Conservation (phyloP, 2,329 filamentous ascomycete genomes). For the Hymenoscyphus scutula region DNA sequence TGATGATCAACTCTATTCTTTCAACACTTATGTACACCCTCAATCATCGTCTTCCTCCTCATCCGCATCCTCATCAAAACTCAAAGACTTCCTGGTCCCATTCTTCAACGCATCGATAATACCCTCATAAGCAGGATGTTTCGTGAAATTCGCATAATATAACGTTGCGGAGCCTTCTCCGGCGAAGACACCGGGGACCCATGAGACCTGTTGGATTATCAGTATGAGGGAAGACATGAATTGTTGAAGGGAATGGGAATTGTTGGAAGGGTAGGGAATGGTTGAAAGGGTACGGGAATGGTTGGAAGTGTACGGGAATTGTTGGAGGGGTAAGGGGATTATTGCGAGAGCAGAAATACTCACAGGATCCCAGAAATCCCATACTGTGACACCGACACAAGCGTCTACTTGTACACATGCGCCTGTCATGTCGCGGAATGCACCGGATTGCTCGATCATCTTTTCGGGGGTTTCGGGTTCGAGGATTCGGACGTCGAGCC, state of each 20-base stretch:
- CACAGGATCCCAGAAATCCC: conserved; percentile 38
- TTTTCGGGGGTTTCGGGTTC: conserved; percentile 42
- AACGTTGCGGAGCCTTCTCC: conserved; percentile 23
- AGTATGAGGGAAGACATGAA: too few species aligned
- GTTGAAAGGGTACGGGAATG: background rate
- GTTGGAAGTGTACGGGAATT: background rate
- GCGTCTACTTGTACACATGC: conserved; percentile 27
- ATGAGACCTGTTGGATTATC: conserved; percentile 21
- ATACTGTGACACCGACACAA: conserved; percentile 34
- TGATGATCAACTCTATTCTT: too few species aligned
- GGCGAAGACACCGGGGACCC: conserved; percentile 26
- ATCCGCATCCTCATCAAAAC: background rate
- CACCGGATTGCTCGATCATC: conserved; percentile 45
- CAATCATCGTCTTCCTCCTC: too few species aligned
- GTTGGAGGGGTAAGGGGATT: background rate
- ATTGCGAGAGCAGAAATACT: background rate
- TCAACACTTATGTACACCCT: too few species aligned
- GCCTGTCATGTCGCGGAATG: conserved; percentile 39
- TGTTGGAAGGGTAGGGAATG: background rate
- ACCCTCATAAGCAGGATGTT: conserved; percentile 33
- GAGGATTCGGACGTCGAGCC: conserved; percentile 49
- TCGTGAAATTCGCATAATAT: conserved; percentile 23
- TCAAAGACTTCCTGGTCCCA: conserved; percentile 20
- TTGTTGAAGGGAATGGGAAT: background rate
- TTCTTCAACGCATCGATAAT: conserved; percentile 37